A percentile compares a stretch with the other conserved stretches of the same genome.
Evolutionary conservation across 495 filamentous ascomycete species (phyloP).

Genomic region (Penicillium manginii): DNA sequence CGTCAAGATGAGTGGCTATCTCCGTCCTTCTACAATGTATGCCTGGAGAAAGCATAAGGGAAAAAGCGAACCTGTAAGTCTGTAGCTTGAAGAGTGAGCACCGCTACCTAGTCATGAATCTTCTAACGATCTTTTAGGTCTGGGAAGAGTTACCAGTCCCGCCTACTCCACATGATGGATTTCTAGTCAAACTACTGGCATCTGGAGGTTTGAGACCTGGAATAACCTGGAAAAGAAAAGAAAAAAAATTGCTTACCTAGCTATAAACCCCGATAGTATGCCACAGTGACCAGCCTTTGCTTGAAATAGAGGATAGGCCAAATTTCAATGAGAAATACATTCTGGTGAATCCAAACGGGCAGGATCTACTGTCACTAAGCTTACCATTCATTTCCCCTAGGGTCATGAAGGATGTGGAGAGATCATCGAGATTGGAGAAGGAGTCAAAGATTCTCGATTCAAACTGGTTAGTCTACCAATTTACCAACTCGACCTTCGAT

Average conservation of each 20-base stretch:
- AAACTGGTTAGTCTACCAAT: slow-evolving; percentile 9
- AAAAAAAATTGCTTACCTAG: not conserved
- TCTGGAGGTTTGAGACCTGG: slow-evolving; percentile 19
- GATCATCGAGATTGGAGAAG: slow-evolving; percentile 21
- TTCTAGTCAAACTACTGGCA: slow-evolving; percentile 24
- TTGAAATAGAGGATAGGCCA: slow-evolving; percentile 27
- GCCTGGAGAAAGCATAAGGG: slow-evolving; percentile 32
- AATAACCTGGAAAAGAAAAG: not conserved
- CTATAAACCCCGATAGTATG: slow-evolving; percentile 14
- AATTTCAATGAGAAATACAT: slow-evolving; percentile 29
- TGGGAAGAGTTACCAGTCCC: slow-evolving; percentile 26
- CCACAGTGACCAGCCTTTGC: slow-evolving; percentile 26
- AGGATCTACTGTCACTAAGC: not conserved
- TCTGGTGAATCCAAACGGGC: slow-evolving; percentile 7
- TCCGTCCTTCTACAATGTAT: slow-evolving; percentile 20
- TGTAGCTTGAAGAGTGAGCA: not conserved
- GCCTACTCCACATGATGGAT: slow-evolving; percentile 10
- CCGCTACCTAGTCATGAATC: not conserved
- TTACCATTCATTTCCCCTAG: slow-evolving; percentile 5
- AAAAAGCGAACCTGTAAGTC: slow-evolving; percentile 17
- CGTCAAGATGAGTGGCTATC: not conserved
- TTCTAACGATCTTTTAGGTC: slow-evolving; percentile 10
- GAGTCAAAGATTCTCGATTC: slow-evolving; percentile 17
- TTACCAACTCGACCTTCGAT: too few species aligned
- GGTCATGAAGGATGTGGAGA: slow-evolving; percentile 32